Base-by-base conservation (phyloP, 306 rosid species). In the Malus sylvestris region DNA sequence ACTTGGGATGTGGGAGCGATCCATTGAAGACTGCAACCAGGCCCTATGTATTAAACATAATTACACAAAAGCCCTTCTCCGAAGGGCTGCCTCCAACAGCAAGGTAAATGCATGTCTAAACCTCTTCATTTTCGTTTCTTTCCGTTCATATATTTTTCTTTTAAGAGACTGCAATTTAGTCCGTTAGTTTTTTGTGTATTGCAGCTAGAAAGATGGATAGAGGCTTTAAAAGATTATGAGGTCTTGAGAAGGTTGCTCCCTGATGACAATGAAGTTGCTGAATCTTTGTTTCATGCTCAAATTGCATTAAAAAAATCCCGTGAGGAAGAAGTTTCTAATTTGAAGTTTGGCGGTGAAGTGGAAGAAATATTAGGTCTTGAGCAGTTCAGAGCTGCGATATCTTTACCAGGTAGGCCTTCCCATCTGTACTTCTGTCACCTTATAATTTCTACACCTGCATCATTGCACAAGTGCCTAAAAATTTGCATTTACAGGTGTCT, bases 181-280 rank as follows among this genome's bases (percentile, higher is more conserved):
- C 18, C 20, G 40, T 79, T 73, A 10, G 51, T 49, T 72, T 83
- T 72, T 22, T 58, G 59, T 80, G 74, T 65, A 61, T 42, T 81
- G 81, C 88, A 95, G 98, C 88, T 95, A 27, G 97, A 95, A 83
- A 88, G 84, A 78, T 95, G 98, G 98, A 96, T 55, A 68, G 97
- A 88, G 75, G 98, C 97, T 27, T 87, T 86, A 40, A 78, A 75
- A 83, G 98, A 95, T 79, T 95, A 88, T 69, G 97, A 90, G 87
- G 72, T 82, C 55, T 81, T 95, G 80, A 85, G 93, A 78, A 84
- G 77, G 81, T 88, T 86, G 65, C 97, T 95, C 72, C 97, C 98
- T 35, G 85, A 81, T 42, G 89, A 90, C 82, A 92, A 78, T 70
- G 97, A 88, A 71, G 97, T 95, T 78, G 97, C 98, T 13, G 97